phyloP scores from a whole-genome alignment of 768 basidiomycete genomes.

The Naganishia onofrii region DNA sequence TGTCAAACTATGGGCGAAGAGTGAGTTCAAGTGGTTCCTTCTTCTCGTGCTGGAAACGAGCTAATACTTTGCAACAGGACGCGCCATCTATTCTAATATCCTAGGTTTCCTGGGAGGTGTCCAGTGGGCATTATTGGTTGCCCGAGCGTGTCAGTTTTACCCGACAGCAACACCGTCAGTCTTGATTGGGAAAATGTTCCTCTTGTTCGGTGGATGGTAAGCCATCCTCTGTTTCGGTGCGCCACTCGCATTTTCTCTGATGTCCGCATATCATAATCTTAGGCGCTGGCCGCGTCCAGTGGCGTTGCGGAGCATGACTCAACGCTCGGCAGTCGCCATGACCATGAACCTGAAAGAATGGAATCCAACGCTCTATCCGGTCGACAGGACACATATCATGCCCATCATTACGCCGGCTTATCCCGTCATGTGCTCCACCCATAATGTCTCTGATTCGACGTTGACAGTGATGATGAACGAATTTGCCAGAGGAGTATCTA shows the following conservation, averaged over 20 bases:
- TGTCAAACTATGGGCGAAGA: slow-evolving; percentile 96
- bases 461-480: slow-evolving; percentile 95
- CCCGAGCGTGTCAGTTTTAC: slow-evolving; percentile 96
- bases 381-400: slow-evolving; percentile 85
- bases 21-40: slow-evolving; percentile 57
- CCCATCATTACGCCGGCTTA: slow-evolving; percentile 99
- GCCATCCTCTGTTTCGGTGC: too few relatives aligned
- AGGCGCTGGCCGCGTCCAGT: slow-evolving; percentile 99
- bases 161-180: slow-evolving; percentile 90
- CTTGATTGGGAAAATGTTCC: slow-evolving; percentile 95
- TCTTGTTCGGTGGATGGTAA: slow-evolving; percentile 95
- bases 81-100: slow-evolving; percentile 97
- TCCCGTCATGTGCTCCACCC: slow-evolving; percentile 97
- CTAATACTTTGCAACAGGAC: slow-evolving; percentile 57
- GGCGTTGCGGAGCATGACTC: slow-evolving; percentile 93
- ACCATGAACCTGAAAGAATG: slow-evolving; percentile 60
- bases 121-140: slow-evolving; percentile 98
- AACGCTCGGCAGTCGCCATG: slow-evolving; percentile 46
- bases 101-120: slow-evolving; percentile 97
- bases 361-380: slow-evolving; percentile 96
- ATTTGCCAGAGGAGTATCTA: slow-evolving; percentile 85
- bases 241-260: too few relatives aligned
- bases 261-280: slow-evolving; percentile 6
- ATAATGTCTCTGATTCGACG: slow-evolving; percentile 93
- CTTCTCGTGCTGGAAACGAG: not conserved